Conservation (phyloP, 257 asterid species). For the Marsdenia floribunda region DNA sequence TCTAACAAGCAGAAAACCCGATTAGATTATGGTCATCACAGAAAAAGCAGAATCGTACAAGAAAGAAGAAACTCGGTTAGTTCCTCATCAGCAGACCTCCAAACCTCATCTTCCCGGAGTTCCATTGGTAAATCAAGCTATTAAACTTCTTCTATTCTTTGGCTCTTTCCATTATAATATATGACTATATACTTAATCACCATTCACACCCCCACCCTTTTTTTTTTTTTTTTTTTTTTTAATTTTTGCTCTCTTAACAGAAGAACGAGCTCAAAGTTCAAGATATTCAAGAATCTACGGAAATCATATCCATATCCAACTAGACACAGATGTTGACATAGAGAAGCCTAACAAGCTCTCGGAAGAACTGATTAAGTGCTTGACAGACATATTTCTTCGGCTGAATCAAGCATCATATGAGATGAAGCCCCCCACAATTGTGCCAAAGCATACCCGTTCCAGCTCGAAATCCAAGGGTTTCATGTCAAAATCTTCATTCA, state of each 20-base stretch:
- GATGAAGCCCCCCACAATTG: constrained; percentile 47
- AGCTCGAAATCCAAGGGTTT: constrained; percentile 62
- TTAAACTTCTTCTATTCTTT: not conserved
- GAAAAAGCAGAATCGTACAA: constrained; percentile 30
- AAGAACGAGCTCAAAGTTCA: constrained; percentile 32
- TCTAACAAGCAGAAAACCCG: constrained; percentile 36
- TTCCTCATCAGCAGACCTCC: constrained; percentile 47
- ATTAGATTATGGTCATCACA: constrained; percentile 22
- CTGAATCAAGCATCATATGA: constrained; percentile 45
- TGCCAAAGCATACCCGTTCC: constrained; percentile 38
- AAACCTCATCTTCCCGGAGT: constrained; percentile 26
- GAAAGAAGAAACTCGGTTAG: constrained; percentile 62
- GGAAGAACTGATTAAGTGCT: constrained; percentile 64
- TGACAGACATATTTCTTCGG: constrained; percentile 57
- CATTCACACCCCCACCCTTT: too few species aligned
- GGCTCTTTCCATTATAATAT: not conserved
- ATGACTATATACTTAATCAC: too few species aligned
- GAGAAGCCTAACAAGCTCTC: constrained; percentile 69
- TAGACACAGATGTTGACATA: constrained; percentile 30
- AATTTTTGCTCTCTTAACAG: constrained; percentile 26
- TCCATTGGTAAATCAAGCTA: constrained; percentile 25
- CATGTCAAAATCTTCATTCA: constrained; percentile 62
- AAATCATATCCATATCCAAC: constrained; percentile 18
- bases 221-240: too few species aligned
- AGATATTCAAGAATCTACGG: constrained; percentile 36